Percentiles rank a stretch among this genome's conserved stretches.
Evolutionary conservation across 1,139 yeast genomes (phyloP).

Genomic region (Candida albicans): DNA sequence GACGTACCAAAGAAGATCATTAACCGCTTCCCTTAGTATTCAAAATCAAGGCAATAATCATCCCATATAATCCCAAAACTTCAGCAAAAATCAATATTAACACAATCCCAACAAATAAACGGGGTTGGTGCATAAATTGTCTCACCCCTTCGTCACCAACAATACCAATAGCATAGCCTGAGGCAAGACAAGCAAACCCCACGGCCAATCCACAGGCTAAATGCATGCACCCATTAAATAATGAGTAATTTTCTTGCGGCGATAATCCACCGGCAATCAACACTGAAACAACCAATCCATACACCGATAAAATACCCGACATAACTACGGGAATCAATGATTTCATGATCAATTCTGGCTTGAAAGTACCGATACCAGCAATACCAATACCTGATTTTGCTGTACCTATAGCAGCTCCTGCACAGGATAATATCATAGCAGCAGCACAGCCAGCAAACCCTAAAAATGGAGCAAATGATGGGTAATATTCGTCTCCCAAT

Average conservation of each 20-base stretch:
- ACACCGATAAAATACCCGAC: constrained; percentile 97
- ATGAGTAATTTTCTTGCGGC: constrained; percentile 74
- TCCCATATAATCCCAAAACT: constrained; percentile 95
- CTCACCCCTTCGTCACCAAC: constrained; percentile 99
- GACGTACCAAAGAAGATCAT: background rate
- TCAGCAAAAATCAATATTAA: constrained; percentile 97
- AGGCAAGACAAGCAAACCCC: constrained; percentile 95
- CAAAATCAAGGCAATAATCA: constrained; percentile 86
- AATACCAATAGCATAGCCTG: constrained; percentile 97
- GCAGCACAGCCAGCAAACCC: constrained; percentile 96
- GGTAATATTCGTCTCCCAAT: constrained; percentile 59
- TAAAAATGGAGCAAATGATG: constrained; percentile 89
- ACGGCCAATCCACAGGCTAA: constrained; percentile 94
- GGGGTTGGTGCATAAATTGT: constrained; percentile 94
- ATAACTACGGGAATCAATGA: constrained; percentile 92
- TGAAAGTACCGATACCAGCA: constrained; percentile 82
- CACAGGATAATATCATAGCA: constrained; percentile 85
- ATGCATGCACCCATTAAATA: constrained; percentile 96
- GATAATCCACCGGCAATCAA: constrained; percentile 89
- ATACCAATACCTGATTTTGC: constrained; percentile 99
- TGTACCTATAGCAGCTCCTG: constrained; percentile 98
- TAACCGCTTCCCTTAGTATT: constrained; percentile 80
- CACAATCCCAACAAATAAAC: constrained; percentile 96
- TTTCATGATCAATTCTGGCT: constrained; percentile 81
- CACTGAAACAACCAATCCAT: constrained; percentile 94